Conservation (phyloP, 192 early-diverging fungal species). For the Rhizophagus sp. region DNA sequence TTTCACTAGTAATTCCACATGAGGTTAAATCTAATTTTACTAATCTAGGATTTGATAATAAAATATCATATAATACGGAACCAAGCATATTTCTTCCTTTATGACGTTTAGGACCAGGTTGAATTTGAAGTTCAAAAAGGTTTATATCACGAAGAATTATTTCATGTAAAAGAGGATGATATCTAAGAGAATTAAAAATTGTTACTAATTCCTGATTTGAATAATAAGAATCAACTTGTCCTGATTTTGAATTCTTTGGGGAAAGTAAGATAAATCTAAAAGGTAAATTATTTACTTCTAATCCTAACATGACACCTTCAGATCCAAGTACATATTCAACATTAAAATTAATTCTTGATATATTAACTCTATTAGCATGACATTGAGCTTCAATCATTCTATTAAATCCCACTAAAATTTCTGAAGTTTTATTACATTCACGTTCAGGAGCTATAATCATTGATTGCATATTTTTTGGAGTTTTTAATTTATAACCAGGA, state of each 20-base stretch:
- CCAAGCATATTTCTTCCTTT: conserved; percentile 13
- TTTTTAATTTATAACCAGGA: neutral
- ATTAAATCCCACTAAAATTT: neutral
- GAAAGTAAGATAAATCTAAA: neutral
- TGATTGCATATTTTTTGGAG: neutral
- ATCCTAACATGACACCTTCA: neutral
- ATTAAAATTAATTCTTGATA: neutral
- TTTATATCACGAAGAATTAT: conserved; percentile 8
- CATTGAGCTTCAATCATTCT: conserved; percentile 31
- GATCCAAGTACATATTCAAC: conserved; percentile 7
- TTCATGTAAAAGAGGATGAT: conserved; percentile 25
- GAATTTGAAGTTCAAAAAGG: conserved; percentile 21
- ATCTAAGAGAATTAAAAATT: conserved; percentile 8
- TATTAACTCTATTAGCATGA: neutral
- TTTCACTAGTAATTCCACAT: conserved; percentile 23
- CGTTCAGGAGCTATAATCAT: neutral
- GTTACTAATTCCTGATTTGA: conserved; percentile 2
- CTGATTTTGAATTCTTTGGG: neutral
- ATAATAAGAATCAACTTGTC: too few species aligned
- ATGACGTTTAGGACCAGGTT: neutral
- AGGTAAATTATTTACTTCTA: neutral
- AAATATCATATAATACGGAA: conserved; percentile 4
- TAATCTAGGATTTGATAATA: conserved; percentile 19
- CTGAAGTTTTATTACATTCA: neutral
- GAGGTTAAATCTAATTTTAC: conserved; percentile 16